These are phyloP conservation scores for Silene coronaria DNA, from an alignment of 179 eudicot genomes.

Conservation along the genomic window DNA sequence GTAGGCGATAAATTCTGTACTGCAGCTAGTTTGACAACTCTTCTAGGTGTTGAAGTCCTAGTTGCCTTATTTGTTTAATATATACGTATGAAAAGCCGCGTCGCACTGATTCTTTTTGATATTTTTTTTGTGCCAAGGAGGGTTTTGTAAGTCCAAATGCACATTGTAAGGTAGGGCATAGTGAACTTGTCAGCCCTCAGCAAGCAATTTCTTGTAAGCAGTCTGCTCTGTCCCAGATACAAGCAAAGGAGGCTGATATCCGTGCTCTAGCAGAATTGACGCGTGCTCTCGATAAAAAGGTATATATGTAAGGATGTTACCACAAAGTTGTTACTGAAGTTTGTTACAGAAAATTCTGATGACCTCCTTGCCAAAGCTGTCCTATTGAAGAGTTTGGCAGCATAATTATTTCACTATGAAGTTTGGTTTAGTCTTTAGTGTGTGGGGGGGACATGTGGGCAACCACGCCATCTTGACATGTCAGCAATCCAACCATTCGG, in stretches of 20 bases:
- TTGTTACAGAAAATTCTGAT: neutral
- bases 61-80: neutral
- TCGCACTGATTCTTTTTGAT: slow-evolving; percentile 13
- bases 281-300: slow-evolving; percentile 93
- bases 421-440: neutral
- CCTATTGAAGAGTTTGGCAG: neutral
- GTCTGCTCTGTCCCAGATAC: slow-evolving; percentile 50
- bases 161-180: slow-evolving; percentile 35
- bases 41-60: neutral
- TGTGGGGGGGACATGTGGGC: neutral
- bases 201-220: slow-evolving; percentile 48
- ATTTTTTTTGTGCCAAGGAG: slow-evolving; percentile 33
- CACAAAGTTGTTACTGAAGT: neutral
- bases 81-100: neutral
- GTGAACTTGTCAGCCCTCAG: slow-evolving; percentile 36
- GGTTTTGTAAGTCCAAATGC: slow-evolving; percentile 36
- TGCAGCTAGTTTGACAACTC: slow-evolving; percentile 1
- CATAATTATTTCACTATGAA: neutral
- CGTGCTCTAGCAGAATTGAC: slow-evolving; percentile 81
- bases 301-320: neutral
- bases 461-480: neutral
- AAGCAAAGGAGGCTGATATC: slow-evolving; percentile 85
- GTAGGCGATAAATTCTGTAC: neutral
- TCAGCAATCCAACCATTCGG: neutral
- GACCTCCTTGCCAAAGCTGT: neutral